Evolutionary conservation across 352 stramenopile genomes (phyloP), one percentile per base, ranked within the genome.

Genomic region (Phytopythium oedochilum): DNA sequence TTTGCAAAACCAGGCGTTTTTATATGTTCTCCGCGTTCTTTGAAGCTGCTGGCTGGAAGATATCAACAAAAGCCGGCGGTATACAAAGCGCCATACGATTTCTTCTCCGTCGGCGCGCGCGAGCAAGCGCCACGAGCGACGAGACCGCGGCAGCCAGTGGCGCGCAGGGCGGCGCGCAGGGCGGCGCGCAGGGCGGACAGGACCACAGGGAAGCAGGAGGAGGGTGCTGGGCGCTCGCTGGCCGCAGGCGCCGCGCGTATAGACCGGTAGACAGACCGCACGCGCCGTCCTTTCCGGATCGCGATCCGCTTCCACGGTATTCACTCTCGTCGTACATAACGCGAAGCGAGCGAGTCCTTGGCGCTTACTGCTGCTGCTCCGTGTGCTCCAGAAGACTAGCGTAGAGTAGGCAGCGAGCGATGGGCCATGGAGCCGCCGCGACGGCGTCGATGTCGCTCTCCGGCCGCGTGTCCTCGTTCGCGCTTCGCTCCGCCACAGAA

Each of bases 401-500:
- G 22, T 17, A 34, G 42, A 28, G 23, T 12, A 5, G 23, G 4
- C 28, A 63, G 26, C 71, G 56, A 31, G 80, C 75, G 56, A 73
- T 71, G 55, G 44, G 38, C 5, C 55, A 49, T 62, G 59, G 44
- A 26, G 49, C 63, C 39, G 17, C 60, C 64, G 56, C 60, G 28
- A 43, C 74, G 40, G 50, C 44, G 38, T 62, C 62, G 31, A 46
- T 12, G 11, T 64, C 75, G n/a, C 53, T 79, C 14, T 55, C 66
- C 12, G 55, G 66, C 18, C 67, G 74, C 26, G 76, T 77, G 28
- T 89, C 59, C 48, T 89, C 76, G 34, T 73, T 88, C 49, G 73
- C 78, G 17, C 38, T 88, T 64, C 73, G 64, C 23, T 88, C 81
- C 8, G 55, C 89, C 15, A 64, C 75, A 46, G 82, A 92, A 29